Evolutionary conservation across 257 asterid genomes (phyloP).

Genomic region (Galeopsis tetrahit): DNA sequence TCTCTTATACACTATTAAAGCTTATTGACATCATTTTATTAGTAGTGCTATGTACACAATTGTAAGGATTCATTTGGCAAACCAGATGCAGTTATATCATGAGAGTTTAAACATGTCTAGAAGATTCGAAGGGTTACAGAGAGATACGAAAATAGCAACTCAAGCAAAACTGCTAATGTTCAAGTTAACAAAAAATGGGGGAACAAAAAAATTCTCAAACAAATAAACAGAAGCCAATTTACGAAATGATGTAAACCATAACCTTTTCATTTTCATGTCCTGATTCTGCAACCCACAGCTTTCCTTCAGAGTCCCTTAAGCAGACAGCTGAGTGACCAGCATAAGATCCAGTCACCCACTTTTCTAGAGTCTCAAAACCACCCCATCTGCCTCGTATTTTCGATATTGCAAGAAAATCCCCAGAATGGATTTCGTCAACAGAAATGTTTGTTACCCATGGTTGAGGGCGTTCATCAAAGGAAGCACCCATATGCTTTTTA

Average conservation of each 20-base stretch:
- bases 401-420: conserved; percentile 82
- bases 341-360: conserved; percentile 89
- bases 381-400: conserved; percentile 93
- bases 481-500: conserved; percentile 81
- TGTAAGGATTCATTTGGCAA: conserved; percentile 35
- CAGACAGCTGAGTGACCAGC: conserved; percentile 92
- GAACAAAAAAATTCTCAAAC: not conserved
- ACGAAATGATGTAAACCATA: conserved; percentile 20
- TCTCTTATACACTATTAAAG: conserved; percentile 10
- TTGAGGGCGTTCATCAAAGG: conserved; percentile 76
- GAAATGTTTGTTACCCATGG: conserved; percentile 79
- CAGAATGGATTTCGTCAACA: conserved; percentile 74
- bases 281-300: conserved; percentile 92
- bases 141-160: conserved; percentile 1
- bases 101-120: not conserved
- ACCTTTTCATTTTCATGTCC: conserved; percentile 87
- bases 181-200: not conserved
- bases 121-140: not conserved
- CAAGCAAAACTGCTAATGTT: not conserved
- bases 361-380: conserved; percentile 88
- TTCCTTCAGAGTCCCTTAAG: conserved; percentile 76
- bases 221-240: conserved; percentile 9
- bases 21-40: conserved; percentile 8
- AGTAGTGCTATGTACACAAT: conserved; percentile 16
- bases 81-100: conserved; percentile 3